Conservation (phyloP, 1,284 basidiomycete species). For the Bondarzewia mesenterica region DNA sequence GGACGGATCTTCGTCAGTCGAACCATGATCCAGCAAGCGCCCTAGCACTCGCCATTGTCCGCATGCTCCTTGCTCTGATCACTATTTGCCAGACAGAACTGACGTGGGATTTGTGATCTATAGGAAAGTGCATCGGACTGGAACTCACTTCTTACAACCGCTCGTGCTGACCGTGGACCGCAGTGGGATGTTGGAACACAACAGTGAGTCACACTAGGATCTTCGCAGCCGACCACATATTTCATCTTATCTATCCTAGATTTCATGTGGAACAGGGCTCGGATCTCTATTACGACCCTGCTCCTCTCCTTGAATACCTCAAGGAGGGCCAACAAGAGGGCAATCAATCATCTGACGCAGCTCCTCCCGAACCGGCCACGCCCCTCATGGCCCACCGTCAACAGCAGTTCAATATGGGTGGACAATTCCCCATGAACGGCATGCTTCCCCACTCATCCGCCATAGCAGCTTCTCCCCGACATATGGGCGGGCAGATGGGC, state of each 20-base stretch:
- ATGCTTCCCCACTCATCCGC: conserved; percentile 13
- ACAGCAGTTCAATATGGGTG: conserved; percentile 19
- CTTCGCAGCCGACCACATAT: no score
- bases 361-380: conserved; percentile 11
- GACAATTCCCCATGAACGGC: conserved; percentile 23
- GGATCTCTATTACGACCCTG: conserved; percentile 58
- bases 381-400: conserved; percentile 19
- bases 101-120: no score
- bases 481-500: conserved; percentile 20
- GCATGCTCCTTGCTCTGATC: no score
- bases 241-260: conserved; percentile 23
- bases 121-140: conserved; percentile 78
- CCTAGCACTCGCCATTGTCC: conserved; percentile 52
- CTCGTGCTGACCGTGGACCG: conserved; percentile 70
- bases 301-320: conserved; percentile 33
- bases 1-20: conserved; percentile 53
- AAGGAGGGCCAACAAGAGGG: conserved; percentile 25
- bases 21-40: conserved; percentile 43
- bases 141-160: conserved; percentile 72
- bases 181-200: conserved; percentile 83
- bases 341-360: conserved; percentile 10
- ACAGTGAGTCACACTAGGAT: conserved; percentile 50
- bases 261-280: conserved; percentile 51
- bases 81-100: no score
- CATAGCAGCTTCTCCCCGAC: conserved; percentile 19